These are phyloP conservation scores for Eucalyptus tenuipes DNA, from an alignment of 345 rosid species.

Conservation along the genomic window DNA sequence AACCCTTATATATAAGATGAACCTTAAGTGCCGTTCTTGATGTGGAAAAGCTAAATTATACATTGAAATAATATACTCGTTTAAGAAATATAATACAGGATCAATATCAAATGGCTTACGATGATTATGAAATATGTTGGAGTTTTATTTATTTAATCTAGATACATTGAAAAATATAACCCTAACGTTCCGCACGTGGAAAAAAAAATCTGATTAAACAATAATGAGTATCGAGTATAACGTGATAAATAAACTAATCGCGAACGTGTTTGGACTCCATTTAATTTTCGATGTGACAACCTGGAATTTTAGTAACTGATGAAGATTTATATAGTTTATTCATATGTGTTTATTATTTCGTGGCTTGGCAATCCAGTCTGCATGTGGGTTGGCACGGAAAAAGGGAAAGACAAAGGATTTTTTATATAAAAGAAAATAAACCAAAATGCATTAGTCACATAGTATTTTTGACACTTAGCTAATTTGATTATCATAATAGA, in stretches of 20 bases:
- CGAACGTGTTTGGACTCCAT: background rate
- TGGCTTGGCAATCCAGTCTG: too few species aligned
- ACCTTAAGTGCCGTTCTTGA: background rate
- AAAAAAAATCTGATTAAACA: background rate
- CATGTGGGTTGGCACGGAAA: background rate
- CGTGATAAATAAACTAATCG: too few species aligned
- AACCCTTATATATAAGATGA: background rate
- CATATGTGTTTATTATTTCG: too few species aligned
- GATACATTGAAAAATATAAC: too few species aligned
- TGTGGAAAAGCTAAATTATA: background rate
- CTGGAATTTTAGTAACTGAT: too few species aligned
- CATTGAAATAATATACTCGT: background rate
- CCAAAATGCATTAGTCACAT: background rate
- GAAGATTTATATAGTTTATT: too few species aligned
- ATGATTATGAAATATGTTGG: background rate
- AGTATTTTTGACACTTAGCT: background rate
- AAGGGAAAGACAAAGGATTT: background rate
- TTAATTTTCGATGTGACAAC: background rate
- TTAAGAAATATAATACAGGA: background rate
- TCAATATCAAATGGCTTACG: background rate
- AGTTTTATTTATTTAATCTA: background rate
- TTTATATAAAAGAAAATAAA: too few species aligned
- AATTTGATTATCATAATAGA: background rate
- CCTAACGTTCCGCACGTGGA: fast-evolving
- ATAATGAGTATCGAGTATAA: background rate